These are phyloP conservation scores for Bipolaris gigantea DNA, from an alignment of 2,329 filamentous ascomycete species.

Conservation along the genomic window DNA sequence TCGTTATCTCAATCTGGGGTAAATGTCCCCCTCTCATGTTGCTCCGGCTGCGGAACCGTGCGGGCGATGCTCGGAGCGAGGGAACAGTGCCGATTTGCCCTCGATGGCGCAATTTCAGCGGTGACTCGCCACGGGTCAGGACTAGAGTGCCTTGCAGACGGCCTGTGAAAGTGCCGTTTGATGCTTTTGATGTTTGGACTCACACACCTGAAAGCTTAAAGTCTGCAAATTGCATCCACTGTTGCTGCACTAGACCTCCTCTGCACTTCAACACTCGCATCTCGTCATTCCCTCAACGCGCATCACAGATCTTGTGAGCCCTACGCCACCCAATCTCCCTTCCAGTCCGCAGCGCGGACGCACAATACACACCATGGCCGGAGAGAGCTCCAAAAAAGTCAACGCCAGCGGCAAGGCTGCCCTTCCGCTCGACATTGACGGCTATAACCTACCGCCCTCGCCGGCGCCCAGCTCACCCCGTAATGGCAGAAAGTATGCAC, in stretches of 20 bases:
- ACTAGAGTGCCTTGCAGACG: constrained; percentile 31
- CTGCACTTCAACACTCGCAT: constrained; percentile 2
- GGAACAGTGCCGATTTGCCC: constrained; percentile 29
- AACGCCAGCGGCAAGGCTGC: constrained; percentile 47
- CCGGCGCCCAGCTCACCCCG: constrained; percentile 90
- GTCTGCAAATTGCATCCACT: not conserved
- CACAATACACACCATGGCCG: constrained; percentile 31
- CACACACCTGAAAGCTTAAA: constrained; percentile 2
- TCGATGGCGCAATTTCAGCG: constrained; percentile 41
- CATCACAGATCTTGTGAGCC: constrained; percentile 8
- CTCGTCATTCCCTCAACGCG: constrained; percentile 24
- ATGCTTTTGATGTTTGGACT: constrained; percentile 5
- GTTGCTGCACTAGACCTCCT: not conserved
- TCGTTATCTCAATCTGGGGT: constrained; percentile 23
- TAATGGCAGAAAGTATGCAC: constrained; percentile 83
- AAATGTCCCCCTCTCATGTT: constrained; percentile 12
- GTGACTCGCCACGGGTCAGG: constrained; percentile 37
- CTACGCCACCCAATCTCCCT: constrained; percentile 13
- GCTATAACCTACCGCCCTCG: constrained; percentile 56
- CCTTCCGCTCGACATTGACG: constrained; percentile 44
- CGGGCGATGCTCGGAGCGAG: constrained; percentile 26
- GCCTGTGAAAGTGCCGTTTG: constrained; percentile 12
- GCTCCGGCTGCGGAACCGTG: constrained; percentile 6
- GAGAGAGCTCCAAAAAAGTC: constrained; percentile 39
- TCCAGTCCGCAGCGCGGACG: constrained; percentile 16